A percentile compares a stretch with the other conserved stretches of the same genome.
These are phyloP conservation scores for Dimocarpus longan DNA, from an alignment of 345 rosid genomes.

Conservation along the genomic window DNA sequence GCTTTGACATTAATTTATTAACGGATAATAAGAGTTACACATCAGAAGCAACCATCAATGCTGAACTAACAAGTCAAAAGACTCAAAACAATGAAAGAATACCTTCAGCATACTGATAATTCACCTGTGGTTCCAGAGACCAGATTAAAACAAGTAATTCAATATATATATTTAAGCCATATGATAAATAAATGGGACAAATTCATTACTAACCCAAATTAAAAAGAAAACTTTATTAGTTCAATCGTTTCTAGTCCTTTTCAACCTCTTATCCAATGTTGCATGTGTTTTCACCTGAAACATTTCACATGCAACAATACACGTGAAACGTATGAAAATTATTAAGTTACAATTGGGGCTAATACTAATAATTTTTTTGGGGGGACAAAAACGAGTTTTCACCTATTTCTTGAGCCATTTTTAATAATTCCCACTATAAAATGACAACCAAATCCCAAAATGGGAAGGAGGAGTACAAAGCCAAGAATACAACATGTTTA, in stretches of 20 bases:
- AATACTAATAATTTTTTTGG: too few species aligned
- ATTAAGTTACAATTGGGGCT: too few species aligned
- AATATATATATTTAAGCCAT: background rate
- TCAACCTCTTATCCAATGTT: too few species aligned
- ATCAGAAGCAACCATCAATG: background rate
- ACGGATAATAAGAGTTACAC: background rate
- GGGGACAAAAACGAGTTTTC: too few species aligned
- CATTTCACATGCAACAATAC: too few species aligned
- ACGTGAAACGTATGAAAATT: too few species aligned
- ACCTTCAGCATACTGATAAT: background rate
- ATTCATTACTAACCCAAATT: too few species aligned
- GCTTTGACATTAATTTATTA: background rate
- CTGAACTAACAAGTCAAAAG: conserved; percentile 1
- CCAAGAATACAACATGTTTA: background rate
- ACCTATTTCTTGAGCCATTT: too few species aligned
- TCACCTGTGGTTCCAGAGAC: background rate
- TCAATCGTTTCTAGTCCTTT: too few species aligned
- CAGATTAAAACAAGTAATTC: background rate
- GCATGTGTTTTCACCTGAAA: too few species aligned
- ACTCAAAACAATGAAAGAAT: background rate
- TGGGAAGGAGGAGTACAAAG: background rate
- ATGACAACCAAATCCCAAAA: background rate
- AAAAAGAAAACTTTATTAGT: too few species aligned
- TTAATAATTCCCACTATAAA: background rate
- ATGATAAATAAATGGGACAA: background rate